Conservation (phyloP, 768 basidiomycete species). For the Pleurotus eryngii region DNA sequence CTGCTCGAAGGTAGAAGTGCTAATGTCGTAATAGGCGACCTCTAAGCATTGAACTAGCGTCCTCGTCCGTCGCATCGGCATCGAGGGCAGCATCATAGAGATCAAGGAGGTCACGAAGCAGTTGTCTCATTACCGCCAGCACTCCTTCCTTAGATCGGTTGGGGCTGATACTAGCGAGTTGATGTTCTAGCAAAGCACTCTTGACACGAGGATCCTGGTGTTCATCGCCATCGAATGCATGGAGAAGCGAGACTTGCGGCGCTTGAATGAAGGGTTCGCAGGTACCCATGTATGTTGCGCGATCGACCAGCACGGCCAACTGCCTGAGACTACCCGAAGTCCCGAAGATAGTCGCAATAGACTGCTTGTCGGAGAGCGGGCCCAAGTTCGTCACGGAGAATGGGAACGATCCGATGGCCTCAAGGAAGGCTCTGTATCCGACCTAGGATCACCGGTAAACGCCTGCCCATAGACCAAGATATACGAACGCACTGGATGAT, state of each 20-base stretch:
- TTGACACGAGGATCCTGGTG: constrained; percentile 22
- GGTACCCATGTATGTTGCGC: constrained; percentile 61
- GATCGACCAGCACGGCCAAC: constrained; percentile 57
- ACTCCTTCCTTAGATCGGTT: constrained; percentile 59
- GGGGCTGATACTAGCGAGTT: constrained; percentile 52
- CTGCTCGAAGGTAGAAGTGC: constrained; percentile 9
- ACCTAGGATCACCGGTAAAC: constrained; percentile 34
- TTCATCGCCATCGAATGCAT: constrained; percentile 16
- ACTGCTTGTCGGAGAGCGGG: constrained; percentile 24
- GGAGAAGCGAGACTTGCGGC: constrained; percentile 44
- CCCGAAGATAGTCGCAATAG: constrained; percentile 35
- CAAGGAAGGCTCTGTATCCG: constrained; percentile 54
- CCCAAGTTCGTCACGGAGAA: constrained; percentile 40
- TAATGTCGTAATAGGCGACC: constrained; percentile 37
- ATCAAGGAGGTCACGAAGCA: constrained; percentile 48
- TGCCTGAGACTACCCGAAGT: constrained; percentile 45
- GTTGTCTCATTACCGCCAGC: constrained; percentile 28
- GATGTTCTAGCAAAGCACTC: constrained; percentile 61
- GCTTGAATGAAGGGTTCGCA: constrained; percentile 62
- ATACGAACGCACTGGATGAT: constrained; percentile 56
- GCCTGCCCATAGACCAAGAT: constrained; percentile 5
- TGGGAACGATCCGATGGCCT: constrained; percentile 53
- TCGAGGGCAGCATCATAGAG: constrained; percentile 44
- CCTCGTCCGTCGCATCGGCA: constrained; percentile 60
- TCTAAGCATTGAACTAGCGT: constrained; percentile 54